Conservation (phyloP, 345 rosid species). For the Stellera chamaejasme region DNA sequence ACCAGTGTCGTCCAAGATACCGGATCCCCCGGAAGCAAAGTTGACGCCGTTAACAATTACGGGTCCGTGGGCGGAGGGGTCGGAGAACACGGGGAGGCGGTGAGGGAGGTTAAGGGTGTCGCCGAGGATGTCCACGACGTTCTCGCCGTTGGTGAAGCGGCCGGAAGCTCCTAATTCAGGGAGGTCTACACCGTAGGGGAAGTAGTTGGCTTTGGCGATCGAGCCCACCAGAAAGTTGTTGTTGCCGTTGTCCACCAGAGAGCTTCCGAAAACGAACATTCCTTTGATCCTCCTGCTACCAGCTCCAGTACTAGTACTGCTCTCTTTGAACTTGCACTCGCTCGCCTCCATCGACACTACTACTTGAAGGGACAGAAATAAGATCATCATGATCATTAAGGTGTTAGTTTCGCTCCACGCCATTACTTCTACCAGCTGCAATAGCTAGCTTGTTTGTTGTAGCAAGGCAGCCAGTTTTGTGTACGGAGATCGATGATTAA, state of each 20-base stretch:
- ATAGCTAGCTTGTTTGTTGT: too few relatives aligned
- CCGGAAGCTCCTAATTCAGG: slow-evolving; percentile 49
- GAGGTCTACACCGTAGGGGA: slow-evolving; percentile 58
- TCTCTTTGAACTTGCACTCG: too few relatives aligned
- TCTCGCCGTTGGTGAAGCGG: slow-evolving; percentile 54
- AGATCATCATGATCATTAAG: too few relatives aligned
- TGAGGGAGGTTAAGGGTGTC: slow-evolving; percentile 32
- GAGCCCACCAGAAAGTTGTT: slow-evolving; percentile 39
- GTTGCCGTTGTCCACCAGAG: slow-evolving; percentile 62
- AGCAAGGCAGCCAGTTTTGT: too few relatives aligned
- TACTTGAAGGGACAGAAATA: too few relatives aligned
- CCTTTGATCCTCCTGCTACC: slow-evolving; percentile 16
- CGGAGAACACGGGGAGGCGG: slow-evolving; percentile 28
- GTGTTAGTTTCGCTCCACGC: too few relatives aligned
- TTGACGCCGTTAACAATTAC: slow-evolving; percentile 38
- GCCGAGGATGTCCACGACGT: slow-evolving; percentile 40
- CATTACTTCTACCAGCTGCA: too few relatives aligned
- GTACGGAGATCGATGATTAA: too few relatives aligned
- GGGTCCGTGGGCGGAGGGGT: slow-evolving; percentile 36
- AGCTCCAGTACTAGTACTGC: not conserved
- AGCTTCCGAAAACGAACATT: slow-evolving; percentile 68
- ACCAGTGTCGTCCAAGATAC: slow-evolving; percentile 55
- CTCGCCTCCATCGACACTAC: too few relatives aligned
- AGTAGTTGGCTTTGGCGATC: slow-evolving; percentile 34
- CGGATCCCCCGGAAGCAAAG: slow-evolving; percentile 57